Percentiles rank a stretch among this genome's conserved stretches.
Conservation (phyloP, 228 moss, liverwort and hornwort genomes). For the Sphagnum fallax region DNA sequence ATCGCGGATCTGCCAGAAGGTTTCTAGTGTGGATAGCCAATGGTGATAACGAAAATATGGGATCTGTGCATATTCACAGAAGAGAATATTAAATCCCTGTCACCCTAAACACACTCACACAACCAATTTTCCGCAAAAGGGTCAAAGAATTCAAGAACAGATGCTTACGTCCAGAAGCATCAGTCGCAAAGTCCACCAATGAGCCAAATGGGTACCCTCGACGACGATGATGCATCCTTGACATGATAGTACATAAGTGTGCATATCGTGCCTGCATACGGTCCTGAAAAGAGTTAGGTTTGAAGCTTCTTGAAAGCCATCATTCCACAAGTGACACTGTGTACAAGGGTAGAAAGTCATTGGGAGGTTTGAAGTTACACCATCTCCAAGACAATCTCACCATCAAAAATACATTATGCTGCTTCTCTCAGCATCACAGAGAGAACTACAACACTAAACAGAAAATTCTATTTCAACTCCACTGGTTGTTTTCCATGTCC, state of each 20-base stretch:
- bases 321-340: too few relatives aligned
- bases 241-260: conserved; percentile 97
- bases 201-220: conserved; percentile 98
- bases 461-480: too few relatives aligned
- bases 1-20: conserved; percentile 63
- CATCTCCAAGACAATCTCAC: too few relatives aligned
- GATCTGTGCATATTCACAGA: conserved; percentile 26
- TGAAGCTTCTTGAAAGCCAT: too few relatives aligned
- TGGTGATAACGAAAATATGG: conserved; percentile 65
- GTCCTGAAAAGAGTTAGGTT: background rate
- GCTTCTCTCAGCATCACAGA: too few relatives aligned
- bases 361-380: too few relatives aligned
- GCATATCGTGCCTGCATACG: conserved; percentile 85
- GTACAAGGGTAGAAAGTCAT: too few relatives aligned
- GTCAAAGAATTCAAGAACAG: background rate
- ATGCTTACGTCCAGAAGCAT: conserved; percentile 81
- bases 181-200: conserved; percentile 89
- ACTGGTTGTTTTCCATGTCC: too few relatives aligned
- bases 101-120: background rate
- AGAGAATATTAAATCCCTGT: background rate
- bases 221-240: conserved; percentile 97
- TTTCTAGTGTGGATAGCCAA: conserved; percentile 81
- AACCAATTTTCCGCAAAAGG: background rate
- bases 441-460: background rate
- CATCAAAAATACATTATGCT: too few relatives aligned